phyloP scores from a whole-genome alignment of 2,329 filamentous ascomycete species.

The Gnomoniopsis sp. region DNA sequence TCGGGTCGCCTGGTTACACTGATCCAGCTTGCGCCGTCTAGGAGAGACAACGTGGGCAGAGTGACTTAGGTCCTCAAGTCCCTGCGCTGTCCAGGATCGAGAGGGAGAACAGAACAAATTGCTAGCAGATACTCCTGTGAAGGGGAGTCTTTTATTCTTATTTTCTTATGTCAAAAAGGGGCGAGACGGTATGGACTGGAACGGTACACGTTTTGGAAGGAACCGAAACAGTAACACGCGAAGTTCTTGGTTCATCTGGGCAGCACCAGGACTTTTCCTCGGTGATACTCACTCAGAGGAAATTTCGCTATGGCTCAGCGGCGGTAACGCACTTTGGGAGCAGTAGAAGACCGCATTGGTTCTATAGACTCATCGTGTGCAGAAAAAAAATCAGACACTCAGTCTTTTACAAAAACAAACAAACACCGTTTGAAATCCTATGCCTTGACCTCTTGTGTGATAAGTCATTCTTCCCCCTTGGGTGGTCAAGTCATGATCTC shows the following conservation, averaged over 20 bases:
- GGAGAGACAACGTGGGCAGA: background rate
- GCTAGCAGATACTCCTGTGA: constrained; percentile 8
- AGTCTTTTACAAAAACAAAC: background rate
- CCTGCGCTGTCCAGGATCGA: background rate
- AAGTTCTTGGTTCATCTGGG: constrained; percentile 12
- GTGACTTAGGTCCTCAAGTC: background rate
- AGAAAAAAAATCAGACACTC: background rate
- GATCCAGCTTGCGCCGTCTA: constrained; percentile 1
- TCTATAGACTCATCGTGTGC: background rate
- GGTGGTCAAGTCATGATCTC: too few species aligned
- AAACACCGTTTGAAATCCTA: background rate
- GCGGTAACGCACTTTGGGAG: constrained; percentile 8
- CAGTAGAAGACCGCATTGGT: constrained; percentile 4
- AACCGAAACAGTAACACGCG: constrained; percentile 3
- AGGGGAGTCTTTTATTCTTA: constrained; percentile 7
- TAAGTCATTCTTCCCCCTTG: too few species aligned
- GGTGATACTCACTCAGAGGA: background rate
- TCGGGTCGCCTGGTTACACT: background rate
- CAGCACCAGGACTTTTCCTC: constrained; percentile 1
- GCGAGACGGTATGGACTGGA: constrained; percentile 3
- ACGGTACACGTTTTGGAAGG: background rate
- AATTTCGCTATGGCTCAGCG: constrained; percentile 11
- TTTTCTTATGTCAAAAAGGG: constrained; percentile 16
- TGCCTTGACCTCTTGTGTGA: too few species aligned
- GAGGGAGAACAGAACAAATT: constrained; percentile 8